Evolutionary conservation across 1,284 basidiomycete species (phyloP).

Genomic region (Rhodotorula glutinis): DNA sequence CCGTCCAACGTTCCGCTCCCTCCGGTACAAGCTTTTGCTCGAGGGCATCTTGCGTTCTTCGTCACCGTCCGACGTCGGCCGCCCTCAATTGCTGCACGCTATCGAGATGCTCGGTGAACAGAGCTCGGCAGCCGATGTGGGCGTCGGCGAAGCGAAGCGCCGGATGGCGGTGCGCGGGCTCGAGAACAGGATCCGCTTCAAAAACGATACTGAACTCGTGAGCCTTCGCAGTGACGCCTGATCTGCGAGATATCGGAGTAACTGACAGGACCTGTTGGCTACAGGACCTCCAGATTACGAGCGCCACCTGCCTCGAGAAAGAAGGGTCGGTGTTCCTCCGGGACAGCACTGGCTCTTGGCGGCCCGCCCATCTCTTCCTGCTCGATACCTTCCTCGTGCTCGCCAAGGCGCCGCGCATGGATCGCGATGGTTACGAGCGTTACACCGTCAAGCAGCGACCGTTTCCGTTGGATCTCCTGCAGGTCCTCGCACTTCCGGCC

Average conservation of each 20-base stretch:
- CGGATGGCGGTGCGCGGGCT: conserved; percentile 80
- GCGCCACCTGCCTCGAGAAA: too few relatives aligned
- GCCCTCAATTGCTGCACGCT: conserved; percentile 71
- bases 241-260: too few relatives aligned
- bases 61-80: conserved; percentile 58
- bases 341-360: conserved; percentile 57
- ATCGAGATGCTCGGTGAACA: conserved; percentile 79
- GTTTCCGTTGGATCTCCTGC: conserved; percentile 73
- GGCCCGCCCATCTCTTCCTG: conserved; percentile 73
- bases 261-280: too few relatives aligned
- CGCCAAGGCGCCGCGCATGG: conserved; percentile 60
- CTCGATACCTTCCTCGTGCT: conserved; percentile 93
- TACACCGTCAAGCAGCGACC: conserved; percentile 69
- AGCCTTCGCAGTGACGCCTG: too few relatives aligned
- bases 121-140: conserved; percentile 66
- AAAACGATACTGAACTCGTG: conserved; percentile 56
- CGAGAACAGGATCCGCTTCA: conserved; percentile 68
- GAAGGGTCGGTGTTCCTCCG: conserved; percentile 66
- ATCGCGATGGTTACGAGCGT: conserved; percentile 59
- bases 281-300: conserved; percentile 58
- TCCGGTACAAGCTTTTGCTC: conserved; percentile 83
- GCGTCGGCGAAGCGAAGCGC: conserved; percentile 73
- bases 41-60: conserved; percentile 60
- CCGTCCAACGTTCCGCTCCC: conserved; percentile 79
- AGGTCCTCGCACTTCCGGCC: conserved; percentile 56